Evolutionary conservation across 257 asterid species (phyloP).

Genomic region (Thymus mandschuricus): DNA sequence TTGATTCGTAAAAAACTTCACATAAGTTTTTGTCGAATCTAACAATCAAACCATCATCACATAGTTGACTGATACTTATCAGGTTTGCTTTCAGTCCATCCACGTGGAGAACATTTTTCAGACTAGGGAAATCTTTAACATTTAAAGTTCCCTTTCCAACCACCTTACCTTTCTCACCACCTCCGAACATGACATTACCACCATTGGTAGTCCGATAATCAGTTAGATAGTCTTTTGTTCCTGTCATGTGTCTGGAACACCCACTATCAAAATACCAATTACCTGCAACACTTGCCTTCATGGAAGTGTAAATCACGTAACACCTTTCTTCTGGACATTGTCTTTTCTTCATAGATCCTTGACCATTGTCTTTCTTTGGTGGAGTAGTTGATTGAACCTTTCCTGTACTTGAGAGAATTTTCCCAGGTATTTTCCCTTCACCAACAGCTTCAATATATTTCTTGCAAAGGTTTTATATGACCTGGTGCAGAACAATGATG

Average conservation of each 20-base stretch:
- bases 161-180: background rate
- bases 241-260: background rate
- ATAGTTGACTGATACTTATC: background rate
- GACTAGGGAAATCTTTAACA: background rate
- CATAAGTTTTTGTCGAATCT: background rate
- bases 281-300: background rate
- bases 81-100: background rate
- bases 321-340: too few species aligned
- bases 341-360: too few species aligned
- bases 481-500: too few species aligned
- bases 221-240: background rate
- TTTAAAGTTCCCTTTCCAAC: background rate
- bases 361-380: too few species aligned
- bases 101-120: background rate
- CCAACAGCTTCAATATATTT: too few species aligned
- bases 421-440: too few species aligned
- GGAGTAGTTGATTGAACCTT: too few species aligned
- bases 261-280: background rate
- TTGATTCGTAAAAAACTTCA: background rate
- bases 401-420: too few species aligned
- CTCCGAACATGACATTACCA: background rate
- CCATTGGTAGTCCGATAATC: background rate
- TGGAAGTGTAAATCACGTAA: background rate
- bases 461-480: too few species aligned
- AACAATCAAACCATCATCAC: background rate